These are phyloP conservation scores for Punctularia strigosozonata DNA, from an alignment of 768 basidiomycete genomes.

Conservation along the genomic window DNA sequence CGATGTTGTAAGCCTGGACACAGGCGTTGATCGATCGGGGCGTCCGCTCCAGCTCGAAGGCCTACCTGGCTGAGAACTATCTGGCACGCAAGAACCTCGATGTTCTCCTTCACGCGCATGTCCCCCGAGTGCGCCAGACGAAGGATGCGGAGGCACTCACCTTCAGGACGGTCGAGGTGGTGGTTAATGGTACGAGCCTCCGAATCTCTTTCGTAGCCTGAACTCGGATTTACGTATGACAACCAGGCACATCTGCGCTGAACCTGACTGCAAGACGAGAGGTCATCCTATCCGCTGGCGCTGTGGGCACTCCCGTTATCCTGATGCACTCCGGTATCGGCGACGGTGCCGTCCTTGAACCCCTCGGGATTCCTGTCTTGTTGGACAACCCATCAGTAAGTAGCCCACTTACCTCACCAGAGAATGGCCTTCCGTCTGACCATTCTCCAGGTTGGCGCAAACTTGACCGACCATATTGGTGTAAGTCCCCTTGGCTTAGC, in stretches of 20 bases:
- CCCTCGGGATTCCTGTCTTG: background rate
- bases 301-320: background rate
- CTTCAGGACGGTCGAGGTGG: no score
- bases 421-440: no score
- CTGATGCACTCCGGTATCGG: constrained; percentile 1
- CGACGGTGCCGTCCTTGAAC: background rate
- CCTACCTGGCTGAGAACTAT: constrained; percentile 6
- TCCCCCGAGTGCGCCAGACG: no score
- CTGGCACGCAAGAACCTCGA: constrained; percentile 8
- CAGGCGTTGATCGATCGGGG: constrained; percentile 3
- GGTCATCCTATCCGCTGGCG: background rate
- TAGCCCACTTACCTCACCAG: no score
- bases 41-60: constrained; percentile 4
- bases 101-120: constrained; percentile 2
- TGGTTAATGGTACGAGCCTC: no score
- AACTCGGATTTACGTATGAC: no score
- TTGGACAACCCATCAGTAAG: background rate
- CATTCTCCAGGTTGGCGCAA: no score
- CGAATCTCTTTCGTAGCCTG: no score
- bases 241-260: no score
- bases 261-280: no score
- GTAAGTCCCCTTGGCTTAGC: no score
- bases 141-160: no score
- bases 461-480: background rate
- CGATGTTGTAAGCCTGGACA: constrained; percentile 2